phyloP scores from a whole-genome alignment of 2,329 filamentous ascomycete species.

The Arthrocladium fulminans region DNA sequence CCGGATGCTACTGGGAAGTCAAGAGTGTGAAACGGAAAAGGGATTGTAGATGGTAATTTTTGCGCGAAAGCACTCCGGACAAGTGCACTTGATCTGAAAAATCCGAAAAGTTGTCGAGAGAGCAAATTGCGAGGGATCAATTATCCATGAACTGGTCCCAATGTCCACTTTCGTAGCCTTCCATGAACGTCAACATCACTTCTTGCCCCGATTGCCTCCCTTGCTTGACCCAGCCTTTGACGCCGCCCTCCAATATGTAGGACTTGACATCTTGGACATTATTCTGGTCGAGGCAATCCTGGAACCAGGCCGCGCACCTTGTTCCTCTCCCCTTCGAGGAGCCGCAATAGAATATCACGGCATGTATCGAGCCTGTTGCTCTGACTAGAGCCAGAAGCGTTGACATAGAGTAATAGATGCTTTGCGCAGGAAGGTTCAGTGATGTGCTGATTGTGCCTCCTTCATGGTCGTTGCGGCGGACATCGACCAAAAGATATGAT shows the following conservation, averaged over 20 bases:
- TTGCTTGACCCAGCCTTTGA: constrained; percentile 26
- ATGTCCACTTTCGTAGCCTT: background rate
- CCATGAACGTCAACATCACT: background rate
- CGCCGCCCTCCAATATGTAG: constrained; percentile 25
- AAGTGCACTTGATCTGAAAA: no score
- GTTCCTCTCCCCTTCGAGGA: constrained; percentile 48
- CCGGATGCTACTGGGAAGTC: background rate
- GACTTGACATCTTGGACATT: constrained; percentile 10
- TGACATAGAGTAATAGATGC: constrained; percentile 30
- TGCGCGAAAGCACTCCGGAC: no score
- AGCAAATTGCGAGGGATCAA: background rate
- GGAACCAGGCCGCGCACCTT: constrained; percentile 49
- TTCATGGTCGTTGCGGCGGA: constrained; percentile 40
- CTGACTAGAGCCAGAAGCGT: constrained; percentile 29
- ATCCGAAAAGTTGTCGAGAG: no score
- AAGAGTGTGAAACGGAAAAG: background rate
- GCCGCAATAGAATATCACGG: constrained; percentile 36
- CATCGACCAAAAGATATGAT: constrained; percentile 39
- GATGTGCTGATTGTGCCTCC: constrained; percentile 54
- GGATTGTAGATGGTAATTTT: background rate
- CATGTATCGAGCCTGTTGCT: constrained; percentile 24
- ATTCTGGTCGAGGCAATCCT: constrained; percentile 41
- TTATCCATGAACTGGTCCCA: background rate
- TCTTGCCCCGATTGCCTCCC: background rate
- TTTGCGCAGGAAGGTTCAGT: constrained; percentile 39